These are phyloP conservation scores for Corymbia citriodora DNA, from an alignment of 441 rosid genomes.

Conservation along the genomic window DNA sequence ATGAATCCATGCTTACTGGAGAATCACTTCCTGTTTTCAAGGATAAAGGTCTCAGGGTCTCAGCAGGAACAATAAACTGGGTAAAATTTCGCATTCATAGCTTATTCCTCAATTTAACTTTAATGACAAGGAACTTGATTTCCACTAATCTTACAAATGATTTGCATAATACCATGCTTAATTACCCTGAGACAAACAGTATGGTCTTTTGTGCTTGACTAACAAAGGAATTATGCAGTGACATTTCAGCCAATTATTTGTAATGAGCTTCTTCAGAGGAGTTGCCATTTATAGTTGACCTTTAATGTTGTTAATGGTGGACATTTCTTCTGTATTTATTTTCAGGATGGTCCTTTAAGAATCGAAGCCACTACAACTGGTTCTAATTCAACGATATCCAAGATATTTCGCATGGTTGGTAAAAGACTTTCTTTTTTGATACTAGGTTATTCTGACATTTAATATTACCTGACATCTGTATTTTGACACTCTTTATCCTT, in stretches of 20 bases:
- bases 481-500: background rate
- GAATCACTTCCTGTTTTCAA: slow-evolving; percentile 93
- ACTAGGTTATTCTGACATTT: background rate
- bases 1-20: slow-evolving; percentile 98
- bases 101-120: background rate
- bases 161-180: background rate
- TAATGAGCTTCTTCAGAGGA: background rate
- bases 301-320: background rate
- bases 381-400: slow-evolving; percentile 81
- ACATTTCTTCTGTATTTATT: slow-evolving; percentile 6
- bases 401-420: slow-evolving; percentile 85
- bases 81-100: slow-evolving; percentile 22
- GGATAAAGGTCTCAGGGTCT: slow-evolving; percentile 67
- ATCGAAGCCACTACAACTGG: slow-evolving; percentile 83
- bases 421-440: background rate
- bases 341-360: slow-evolving; percentile 95
- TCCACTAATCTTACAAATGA: background rate
- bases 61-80: slow-evolving; percentile 98
- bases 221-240: background rate
- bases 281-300: background rate
- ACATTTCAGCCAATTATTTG: background rate
- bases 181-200: background rate
- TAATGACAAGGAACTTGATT: background rate
- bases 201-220: background rate
- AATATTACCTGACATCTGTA: background rate